Percentiles rank a stretch among this genome's conserved stretches.
These are phyloP conservation scores for Fomitopsis pulvina DNA, from an alignment of 768 basidiomycete genomes.

Conservation along the genomic window DNA sequence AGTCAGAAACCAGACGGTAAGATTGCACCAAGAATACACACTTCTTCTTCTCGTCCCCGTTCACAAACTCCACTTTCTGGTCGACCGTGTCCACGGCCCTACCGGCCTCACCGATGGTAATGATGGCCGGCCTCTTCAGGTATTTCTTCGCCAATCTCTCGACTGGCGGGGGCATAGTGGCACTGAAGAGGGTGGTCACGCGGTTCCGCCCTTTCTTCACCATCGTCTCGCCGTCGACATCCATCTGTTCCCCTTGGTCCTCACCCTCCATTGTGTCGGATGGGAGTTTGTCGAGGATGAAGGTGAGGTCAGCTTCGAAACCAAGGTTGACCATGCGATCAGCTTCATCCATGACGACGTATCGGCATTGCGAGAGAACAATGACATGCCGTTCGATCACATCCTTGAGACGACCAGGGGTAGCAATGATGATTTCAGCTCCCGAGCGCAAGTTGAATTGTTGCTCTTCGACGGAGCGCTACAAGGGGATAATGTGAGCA, in stretches of 20 bases:
- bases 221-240: constrained; percentile 62
- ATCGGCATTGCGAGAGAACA: constrained; percentile 94
- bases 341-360: constrained; percentile 99
- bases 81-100: constrained; percentile 98
- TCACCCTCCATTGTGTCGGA: constrained; percentile 85
- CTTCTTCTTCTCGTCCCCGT: constrained; percentile 96
- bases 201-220: constrained; percentile 73
- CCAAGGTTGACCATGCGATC: constrained; percentile 99
- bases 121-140: constrained; percentile 84
- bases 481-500: constrained; percentile 3
- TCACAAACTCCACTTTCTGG: constrained; percentile 90
- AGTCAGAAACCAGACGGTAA: constrained; percentile 7
- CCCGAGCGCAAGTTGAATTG: constrained; percentile 97
- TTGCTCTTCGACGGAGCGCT: constrained; percentile 95
- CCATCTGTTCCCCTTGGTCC: constrained; percentile 68
- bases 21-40: constrained; percentile 27
- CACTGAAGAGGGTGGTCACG: constrained; percentile 96
- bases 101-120: constrained; percentile 97
- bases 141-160: constrained; percentile 94
- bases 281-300: constrained; percentile 91
- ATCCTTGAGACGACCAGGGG: constrained; percentile 96
- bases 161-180: constrained; percentile 98
- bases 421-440: constrained; percentile 97
- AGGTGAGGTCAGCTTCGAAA: constrained; percentile 90
- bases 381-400: constrained; percentile 94